Evolutionary conservation across 176 grass and related monocot genomes (phyloP).

Genomic region (Paspalum notatum): DNA sequence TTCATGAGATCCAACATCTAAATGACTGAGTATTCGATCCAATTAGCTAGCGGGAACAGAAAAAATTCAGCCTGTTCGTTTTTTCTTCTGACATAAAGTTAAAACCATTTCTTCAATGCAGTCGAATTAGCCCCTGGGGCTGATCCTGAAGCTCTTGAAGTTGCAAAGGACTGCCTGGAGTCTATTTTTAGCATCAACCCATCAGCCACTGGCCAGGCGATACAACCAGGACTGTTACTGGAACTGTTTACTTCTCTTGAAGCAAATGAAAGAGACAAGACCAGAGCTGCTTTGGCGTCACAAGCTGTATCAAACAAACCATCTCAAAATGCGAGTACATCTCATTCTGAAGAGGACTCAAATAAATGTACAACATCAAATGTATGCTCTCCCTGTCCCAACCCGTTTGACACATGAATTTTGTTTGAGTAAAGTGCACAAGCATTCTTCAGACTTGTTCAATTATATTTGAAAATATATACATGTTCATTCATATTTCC

Average conservation of each 20-base stretch:
- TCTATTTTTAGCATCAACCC: slow-evolving; percentile 54
- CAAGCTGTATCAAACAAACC: slow-evolving; percentile 36
- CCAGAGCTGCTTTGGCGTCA: slow-evolving; percentile 21
- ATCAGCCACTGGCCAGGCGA: slow-evolving; percentile 33
- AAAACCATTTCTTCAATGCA: slow-evolving; percentile 46
- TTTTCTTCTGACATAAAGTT: slow-evolving; percentile 12
- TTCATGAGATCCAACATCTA: not conserved
- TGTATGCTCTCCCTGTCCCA: slow-evolving; percentile 34
- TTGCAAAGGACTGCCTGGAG: slow-evolving; percentile 65
- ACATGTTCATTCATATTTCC: not conserved
- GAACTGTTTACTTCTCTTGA: slow-evolving; percentile 54
- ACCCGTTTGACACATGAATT: not conserved
- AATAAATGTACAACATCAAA: slow-evolving; percentile 54
- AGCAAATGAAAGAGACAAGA: slow-evolving; percentile 34
- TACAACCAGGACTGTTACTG: slow-evolving; percentile 58
- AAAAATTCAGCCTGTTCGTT: not conserved
- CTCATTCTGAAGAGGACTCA: slow-evolving; percentile 34
- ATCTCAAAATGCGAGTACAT: slow-evolving; percentile 24
- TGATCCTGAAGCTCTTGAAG: slow-evolving; percentile 74
- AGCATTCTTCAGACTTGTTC: too few species aligned
- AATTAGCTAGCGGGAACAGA: not conserved
- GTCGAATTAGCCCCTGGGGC: slow-evolving; percentile 58
- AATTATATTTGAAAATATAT: too few species aligned
- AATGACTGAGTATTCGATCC: not conserved
- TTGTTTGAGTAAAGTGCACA: not conserved